These are phyloP conservation scores for Chalciporus sphaerocephalus DNA, from an alignment of 768 basidiomycete species.

Conservation along the genomic window DNA sequence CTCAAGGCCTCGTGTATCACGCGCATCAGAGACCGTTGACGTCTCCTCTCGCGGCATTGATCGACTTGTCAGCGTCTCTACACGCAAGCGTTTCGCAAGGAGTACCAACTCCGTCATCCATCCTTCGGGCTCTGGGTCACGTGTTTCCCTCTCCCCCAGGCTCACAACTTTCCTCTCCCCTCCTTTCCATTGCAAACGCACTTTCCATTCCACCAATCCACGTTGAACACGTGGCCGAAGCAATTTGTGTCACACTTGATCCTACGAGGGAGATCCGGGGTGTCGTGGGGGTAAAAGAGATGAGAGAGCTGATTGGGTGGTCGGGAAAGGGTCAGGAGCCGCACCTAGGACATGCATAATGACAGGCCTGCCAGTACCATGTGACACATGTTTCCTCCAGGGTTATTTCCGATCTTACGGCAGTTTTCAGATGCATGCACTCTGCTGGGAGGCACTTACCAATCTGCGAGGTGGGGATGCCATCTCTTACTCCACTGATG, in stretches of 20 bases:
- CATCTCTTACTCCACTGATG: slow-evolving; percentile 11
- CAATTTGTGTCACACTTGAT: slow-evolving; percentile 64
- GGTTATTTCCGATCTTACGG: slow-evolving; percentile 15
- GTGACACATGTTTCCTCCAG: slow-evolving; percentile 8
- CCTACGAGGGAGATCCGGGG: slow-evolving; percentile 50
- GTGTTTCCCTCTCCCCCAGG: slow-evolving; percentile 30
- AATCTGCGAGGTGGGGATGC: slow-evolving; percentile 21
- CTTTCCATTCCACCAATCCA: slow-evolving; percentile 88
- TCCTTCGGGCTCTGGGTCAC: slow-evolving; percentile 53
- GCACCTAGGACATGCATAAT: slow-evolving; percentile 15
- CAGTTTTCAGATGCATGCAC: slow-evolving; percentile 11
- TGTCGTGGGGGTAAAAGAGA: slow-evolving; percentile 63
- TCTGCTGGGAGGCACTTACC: slow-evolving; percentile 11
- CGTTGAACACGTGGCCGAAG: slow-evolving; percentile 91
- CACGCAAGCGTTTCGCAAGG: slow-evolving; percentile 56
- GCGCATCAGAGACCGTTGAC: slow-evolving; percentile 89
- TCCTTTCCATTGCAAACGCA: slow-evolving; percentile 71
- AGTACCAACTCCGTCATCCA: slow-evolving; percentile 60
- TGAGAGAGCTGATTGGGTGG: slow-evolving; percentile 79
- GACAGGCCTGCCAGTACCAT: slow-evolving; percentile 1
- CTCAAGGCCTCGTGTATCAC: slow-evolving; percentile 89
- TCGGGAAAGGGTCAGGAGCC: slow-evolving; percentile 29
- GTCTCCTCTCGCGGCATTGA: slow-evolving; percentile 75
- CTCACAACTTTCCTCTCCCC: slow-evolving; percentile 39
- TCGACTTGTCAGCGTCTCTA: slow-evolving; percentile 74